A percentile compares a stretch with the other conserved stretches of the same genome.
These are phyloP conservation scores for Syzygium aromaticum DNA, from an alignment of 345 rosid species.

Conservation along the genomic window DNA sequence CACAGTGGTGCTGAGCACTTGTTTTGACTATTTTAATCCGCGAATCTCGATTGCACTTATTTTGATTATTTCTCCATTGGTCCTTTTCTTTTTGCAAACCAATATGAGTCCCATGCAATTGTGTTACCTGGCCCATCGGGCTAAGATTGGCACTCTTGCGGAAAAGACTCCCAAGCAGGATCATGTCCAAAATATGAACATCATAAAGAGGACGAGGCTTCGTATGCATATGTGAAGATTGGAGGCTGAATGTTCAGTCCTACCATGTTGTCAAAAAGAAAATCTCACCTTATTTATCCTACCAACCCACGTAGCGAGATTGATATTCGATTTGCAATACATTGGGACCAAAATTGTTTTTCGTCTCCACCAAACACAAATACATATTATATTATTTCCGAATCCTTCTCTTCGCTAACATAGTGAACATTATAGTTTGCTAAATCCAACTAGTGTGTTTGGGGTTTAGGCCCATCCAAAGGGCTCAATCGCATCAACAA, in stretches of 20 bases:
- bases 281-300: background rate
- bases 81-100: no score
- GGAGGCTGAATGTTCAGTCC: background rate
- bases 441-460: background rate
- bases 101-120: background rate
- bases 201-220: background rate
- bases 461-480: background rate
- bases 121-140: background rate
- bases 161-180: background rate
- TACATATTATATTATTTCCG: no score
- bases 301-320: background rate
- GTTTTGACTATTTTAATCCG: no score
- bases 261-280: background rate
- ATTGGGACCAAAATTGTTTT: background rate
- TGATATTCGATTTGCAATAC: background rate
- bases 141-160: background rate
- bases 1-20: background rate
- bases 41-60: no score
- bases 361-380: background rate
- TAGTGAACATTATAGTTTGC: background rate
- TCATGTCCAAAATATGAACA: background rate
- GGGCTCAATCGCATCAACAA: background rate
- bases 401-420: background rate
- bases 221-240: background rate
- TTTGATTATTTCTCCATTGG: no score